Evolutionary conservation across 192 early-diverging fungal species (phyloP), one percentile per base, ranked within the genome.

Genomic region (Linderina pennispora): DNA sequence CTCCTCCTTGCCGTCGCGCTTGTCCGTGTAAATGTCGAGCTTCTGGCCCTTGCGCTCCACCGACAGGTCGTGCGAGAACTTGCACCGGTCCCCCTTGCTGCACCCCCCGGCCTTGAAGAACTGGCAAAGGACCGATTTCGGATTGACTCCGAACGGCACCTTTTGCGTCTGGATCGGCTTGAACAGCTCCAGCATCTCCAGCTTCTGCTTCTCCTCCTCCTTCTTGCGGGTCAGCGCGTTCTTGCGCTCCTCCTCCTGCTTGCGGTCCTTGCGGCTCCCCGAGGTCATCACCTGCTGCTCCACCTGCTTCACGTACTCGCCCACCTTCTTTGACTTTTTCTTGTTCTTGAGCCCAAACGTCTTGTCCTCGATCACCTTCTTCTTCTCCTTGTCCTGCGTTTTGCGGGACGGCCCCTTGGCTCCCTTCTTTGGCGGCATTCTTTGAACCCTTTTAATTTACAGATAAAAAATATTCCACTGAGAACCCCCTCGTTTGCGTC

Each of bases 301-400:
- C 17, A 97, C 91, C 58, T 92, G 87, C 63, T 94, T 77, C 37
- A 99, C 90, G 82, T 89, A 95, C 43, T 87, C 78, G 2, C 67
- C 62, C 19, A 94, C 91, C 71, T 99, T 99, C 43, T 78, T 78
- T 20, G 91, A 94, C 50, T 90, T 93, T 76, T 98, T 97, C 70
- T 97, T 97, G 79, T 97, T 97, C 61, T 99, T 99, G 36, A 99
- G 77, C 33, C 97, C 93, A 76, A 99, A 97, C 35, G 93, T 97
- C 80, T 94, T 92, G 75, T 98, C 94, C 57, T 94, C 94, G 45
- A 88, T 81, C 25, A 71, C 54, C 78, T 95, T 89, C 48, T 82
- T 79, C 72, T 89, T 90, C 20, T 76, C 77, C 53, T 77, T 83
- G 34, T 76, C 53, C 16, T 76, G 74, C n/a, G 69, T 58, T 55